Evolutionary conservation across 768 basidiomycete genomes (phyloP), one percentile per base, ranked within the genome.

Genomic region (Kwoniella sp.): DNA sequence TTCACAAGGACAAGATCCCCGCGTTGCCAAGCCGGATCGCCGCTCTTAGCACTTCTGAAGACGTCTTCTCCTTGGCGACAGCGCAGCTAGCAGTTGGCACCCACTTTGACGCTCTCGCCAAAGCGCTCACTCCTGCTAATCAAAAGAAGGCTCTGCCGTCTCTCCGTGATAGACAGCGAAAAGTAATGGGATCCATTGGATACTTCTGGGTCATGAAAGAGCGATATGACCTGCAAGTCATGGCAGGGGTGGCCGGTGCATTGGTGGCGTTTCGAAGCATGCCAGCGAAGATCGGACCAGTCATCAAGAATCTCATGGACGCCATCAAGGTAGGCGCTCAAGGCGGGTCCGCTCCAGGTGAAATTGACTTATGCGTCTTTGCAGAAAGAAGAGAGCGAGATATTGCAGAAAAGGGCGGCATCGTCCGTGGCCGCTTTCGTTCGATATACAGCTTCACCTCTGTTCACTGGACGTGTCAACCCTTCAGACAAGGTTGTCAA

Each of bases 271-370:
- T 96, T 59, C 80, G 82, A 68, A 83, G 83, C 28, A 83, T 89
- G 10, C 93, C 95, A 0, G 83, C 89, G 56, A 96, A 95, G 76
- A 84, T 98, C 57, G 93, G 89, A 62, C 92, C 95, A 0, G 84
- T 99, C 41, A 90, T 99, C 37, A 91, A 92, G 72, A 89, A 88
- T 20, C 84, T 98, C 50, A 98, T 96, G 87, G 93, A 90, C 51
- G 89, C 91, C 20, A 85, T 98, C 78, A 98, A 95, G 83, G 92
- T 89, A 46, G 36, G 81, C 51, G 3, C 23, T 3, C 12, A 19
- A 2, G 2, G n/a, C n/a, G n/a, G n/a, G n/a, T n/a, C n/a, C n/a
- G n/a, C n/a, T n/a, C n/a, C n/a, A n/a, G n/a, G n/a, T n/a, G n/a
- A n/a, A 45, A 40, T 50, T 59, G 58, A 49, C 20, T 11, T 10